These are phyloP conservation scores for Chrysanthemum makinoi DNA, from an alignment of 129 eudicot genomes.

Conservation along the genomic window DNA sequence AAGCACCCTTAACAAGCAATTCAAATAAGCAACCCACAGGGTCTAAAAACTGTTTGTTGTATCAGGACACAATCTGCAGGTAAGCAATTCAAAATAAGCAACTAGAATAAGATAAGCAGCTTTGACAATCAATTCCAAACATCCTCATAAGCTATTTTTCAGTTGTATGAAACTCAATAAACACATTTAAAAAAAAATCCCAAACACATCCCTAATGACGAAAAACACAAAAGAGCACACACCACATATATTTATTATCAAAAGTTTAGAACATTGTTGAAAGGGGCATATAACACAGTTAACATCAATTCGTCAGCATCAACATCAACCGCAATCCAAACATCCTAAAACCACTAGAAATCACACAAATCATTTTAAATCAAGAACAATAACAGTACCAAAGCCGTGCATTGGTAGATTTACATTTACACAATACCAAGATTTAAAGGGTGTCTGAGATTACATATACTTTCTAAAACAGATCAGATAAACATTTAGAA, in stretches of 20 bases:
- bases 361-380: conserved; percentile 21
- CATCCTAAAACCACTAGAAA: not conserved
- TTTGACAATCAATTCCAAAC: not conserved
- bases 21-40: not conserved
- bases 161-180: too few relatives aligned
- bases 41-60: too few relatives aligned
- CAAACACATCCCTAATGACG: too few relatives aligned
- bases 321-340: not conserved
- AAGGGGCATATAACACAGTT: conserved; percentile 18
- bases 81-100: too few relatives aligned
- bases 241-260: not conserved
- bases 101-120: not conserved
- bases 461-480: too few relatives aligned
- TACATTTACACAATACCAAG: too few relatives aligned
- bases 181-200: not conserved
- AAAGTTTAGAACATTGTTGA: not conserved
- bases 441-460: too few relatives aligned
- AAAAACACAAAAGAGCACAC: not conserved
- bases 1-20: not conserved
- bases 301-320: not conserved
- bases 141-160: too few relatives aligned
- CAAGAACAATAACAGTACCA: conserved; percentile 16
- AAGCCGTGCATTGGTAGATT: not conserved
- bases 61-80: too few relatives aligned
- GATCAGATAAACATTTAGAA: too few relatives aligned